Base-by-base conservation (phyloP, 2,329 filamentous ascomycete species). In the Fusarium citri region DNA sequence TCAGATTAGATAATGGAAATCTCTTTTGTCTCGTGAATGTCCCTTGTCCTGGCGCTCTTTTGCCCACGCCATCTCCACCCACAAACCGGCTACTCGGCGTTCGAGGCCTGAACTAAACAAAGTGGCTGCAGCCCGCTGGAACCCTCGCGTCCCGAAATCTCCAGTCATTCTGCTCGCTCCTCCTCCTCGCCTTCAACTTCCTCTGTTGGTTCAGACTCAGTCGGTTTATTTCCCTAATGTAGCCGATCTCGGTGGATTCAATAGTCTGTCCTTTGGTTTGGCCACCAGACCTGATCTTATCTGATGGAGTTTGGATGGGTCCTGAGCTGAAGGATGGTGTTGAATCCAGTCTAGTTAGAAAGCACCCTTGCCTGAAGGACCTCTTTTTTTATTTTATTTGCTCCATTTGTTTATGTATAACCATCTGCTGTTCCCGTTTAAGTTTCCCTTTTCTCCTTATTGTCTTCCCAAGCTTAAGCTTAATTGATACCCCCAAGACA, bases 1-100 rank as follows among this genome's bases (percentile, higher is more conserved):
- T 72, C 70, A 65, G 70, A 72, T 72, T 72, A 72, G 70, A 72
- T 72, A 68, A 72, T 71, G 53, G 53, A 42, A 56, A 70, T 53
- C 56, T 59, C 46, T 55, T 16, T 30, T n/a, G 15, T 16, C 15
- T 53, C 49, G 7, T 48, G 42, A 16, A 31, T 23, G 22, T 40
- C 41, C 23, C 47, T 55, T 25, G 46, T 22, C 49, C 23, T 41
- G 49, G 31, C n/a, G 23, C 58, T 46, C 25, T 43, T 41, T 49
- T 57, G 30, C 31, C 51, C 25, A 26, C 26, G 20, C 37, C 53
- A 43, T 43, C 69, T 57, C 62, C 66, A 64, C 62, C 15, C 31
- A 55, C 20, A 37, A 59, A 47, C 42, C 18, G 48, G 48, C 49
- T 48, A 63, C 67, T 58, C 62, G 62, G 59, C 63, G 67, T 50